Evolutionary conservation across 23 red algal species (phyloP), one percentile per base, ranked within the genome.

Genomic region (Pyropia haitanensis): DNA sequence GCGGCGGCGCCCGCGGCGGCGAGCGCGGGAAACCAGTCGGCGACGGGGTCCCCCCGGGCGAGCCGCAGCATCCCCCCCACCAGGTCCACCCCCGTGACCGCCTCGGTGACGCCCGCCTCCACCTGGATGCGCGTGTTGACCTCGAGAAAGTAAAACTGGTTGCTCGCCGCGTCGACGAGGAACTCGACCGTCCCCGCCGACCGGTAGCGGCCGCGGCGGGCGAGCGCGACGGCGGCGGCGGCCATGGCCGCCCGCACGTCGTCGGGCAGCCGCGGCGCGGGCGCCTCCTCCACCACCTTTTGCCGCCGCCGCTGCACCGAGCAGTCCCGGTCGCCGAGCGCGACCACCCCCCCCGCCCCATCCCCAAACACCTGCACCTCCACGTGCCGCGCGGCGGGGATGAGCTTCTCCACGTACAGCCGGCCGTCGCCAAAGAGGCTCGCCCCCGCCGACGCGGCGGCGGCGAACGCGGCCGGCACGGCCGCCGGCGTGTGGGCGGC

Each of bases 161-260:
- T 68, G 8, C 56, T 63, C 18, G 32, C 51, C 4, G 62, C 74
- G 54, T 90, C 87, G 16, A 90, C 53, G 16, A 98, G 44, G 56
- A 98, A 98, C 68, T 98, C 94, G 34, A 98, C 94, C 10, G 94
- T 98, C 27, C 94, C 94, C 14, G 94, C 94, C 18, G 60, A 67
- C 52, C 44, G 56, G 61, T 98, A 98, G 16, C 66, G 30, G 22
- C 81, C 64, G 18, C 75, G 58, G 6, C 49, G 52, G 14, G 80
- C 83, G 17, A 85, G 75, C 25, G 51, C 69, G 1, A 52, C 85
- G 2, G 94, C 85, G 17, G 80, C 80, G 8, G 68, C 53, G n/a
- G 60, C 56, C 53, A 98, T 64, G 1, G 74, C 49, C 14, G 29
- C 19, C 34, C 86, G 61, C 8, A 87, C 25, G 5, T n/a, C 22